phyloP scores from a whole-genome alignment of 805 yeast genomes.

The Candida fluviatilis region DNA sequence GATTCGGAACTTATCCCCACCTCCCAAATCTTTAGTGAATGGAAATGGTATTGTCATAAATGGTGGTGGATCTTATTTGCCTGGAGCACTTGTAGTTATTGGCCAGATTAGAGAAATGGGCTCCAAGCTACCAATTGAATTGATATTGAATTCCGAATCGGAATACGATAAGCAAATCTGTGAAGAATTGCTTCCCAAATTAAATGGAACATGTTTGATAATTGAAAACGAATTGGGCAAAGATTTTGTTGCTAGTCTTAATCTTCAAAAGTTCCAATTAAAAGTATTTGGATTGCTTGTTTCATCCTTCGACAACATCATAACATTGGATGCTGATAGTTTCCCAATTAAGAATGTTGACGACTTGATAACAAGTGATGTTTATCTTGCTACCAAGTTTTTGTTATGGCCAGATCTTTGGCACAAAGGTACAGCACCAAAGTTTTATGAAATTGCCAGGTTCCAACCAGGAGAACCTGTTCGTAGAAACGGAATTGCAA shows the following conservation, averaged over 20 bases:
- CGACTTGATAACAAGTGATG: conserved; percentile 17
- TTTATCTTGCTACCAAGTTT: conserved; percentile 22
- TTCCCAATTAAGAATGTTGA: conserved; percentile 30
- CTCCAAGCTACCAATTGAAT: conserved; percentile 30
- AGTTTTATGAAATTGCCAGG: conserved; percentile 29
- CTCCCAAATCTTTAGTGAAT: conserved; percentile 19
- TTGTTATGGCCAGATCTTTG: conserved; percentile 35
- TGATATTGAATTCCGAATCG: conserved; percentile 21
- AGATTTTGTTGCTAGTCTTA: conserved; percentile 14
- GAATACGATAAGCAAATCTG: conserved; percentile 25
- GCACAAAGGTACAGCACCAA: conserved; percentile 30
- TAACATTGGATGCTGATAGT: conserved; percentile 31
- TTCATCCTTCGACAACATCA: conserved; percentile 29
- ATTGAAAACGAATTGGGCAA: conserved; percentile 22
- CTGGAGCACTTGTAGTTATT: conserved; percentile 25
- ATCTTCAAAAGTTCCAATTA: conserved; percentile 20
- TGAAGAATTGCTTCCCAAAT: conserved; percentile 19
- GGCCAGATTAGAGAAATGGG: conserved; percentile 30
- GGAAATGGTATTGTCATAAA: conserved; percentile 37
- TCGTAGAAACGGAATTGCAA: conserved; percentile 25
- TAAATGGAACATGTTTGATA: conserved; percentile 24
- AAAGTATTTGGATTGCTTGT: conserved; percentile 29
- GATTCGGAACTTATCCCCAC: conserved; percentile 21
- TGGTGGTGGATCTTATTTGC: conserved; percentile 23
- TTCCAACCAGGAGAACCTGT: conserved; percentile 25